Evolutionary conservation across 108 stramenopile genomes (phyloP), one percentile per base, ranked within the genome.

Genomic region (Nitzschia putrida): DNA sequence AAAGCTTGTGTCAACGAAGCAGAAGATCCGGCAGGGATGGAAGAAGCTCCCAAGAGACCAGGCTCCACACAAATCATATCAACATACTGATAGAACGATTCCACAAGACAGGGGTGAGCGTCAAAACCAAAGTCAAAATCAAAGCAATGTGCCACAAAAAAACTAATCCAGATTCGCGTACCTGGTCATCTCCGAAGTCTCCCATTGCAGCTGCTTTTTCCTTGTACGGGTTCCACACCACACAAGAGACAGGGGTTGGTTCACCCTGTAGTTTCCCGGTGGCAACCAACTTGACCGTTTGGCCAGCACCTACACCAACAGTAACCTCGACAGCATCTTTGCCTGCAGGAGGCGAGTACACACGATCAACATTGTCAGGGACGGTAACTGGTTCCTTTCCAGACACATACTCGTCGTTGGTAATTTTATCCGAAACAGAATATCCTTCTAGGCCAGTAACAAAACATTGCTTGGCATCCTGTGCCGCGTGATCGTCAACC

Each of bases 11-110:
- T 82, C 39, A 88, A 78, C 13, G 52, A 75, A 10, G 85, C 82
- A 24, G 53, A 59, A 34, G 79, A 80, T 16, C 86, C 86, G 2
- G 79, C 61, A 55, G 74, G 66, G 37, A 92, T 29, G 41, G 53
- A 21, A 0, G 83, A 11, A 26, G 60, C 40, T 10, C 51, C 70
- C 42, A 91, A 57, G 25, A 94, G 64, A 24, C 89, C 89, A 25
- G 92, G 92, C 61, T 94, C 90, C 12, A 90, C 86, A 66, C 92
- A 94, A 53, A 94, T 86, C 88, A 94, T 91, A 13, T 91, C 89
- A 24, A 72, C 44, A 60, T 91, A 86, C 75, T 77, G 66, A 18
- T 18, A 49, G 2, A 49, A 49, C 11, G 11, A 49, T 49, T 2
- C 47, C 4, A 49, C 6, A 18, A 49, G 47, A 18, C n/a, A 49